Percentiles rank a stretch among this genome's conserved stretches.
These are phyloP conservation scores for Exophiala spinifera DNA, from an alignment of 2,329 filamentous ascomycete species.

Conservation along the genomic window DNA sequence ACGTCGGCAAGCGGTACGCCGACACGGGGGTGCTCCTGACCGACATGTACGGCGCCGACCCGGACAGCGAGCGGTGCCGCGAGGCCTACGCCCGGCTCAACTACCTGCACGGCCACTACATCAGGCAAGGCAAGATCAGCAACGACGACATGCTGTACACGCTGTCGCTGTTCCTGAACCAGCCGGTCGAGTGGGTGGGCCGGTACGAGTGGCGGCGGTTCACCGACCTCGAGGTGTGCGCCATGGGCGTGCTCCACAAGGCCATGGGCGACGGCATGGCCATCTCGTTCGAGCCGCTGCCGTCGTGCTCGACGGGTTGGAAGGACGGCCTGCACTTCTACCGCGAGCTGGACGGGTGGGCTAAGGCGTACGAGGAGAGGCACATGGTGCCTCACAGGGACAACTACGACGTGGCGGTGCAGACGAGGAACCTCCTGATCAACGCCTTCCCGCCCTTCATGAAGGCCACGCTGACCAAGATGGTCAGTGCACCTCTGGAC, in stretches of 20 bases:
- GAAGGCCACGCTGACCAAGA: slow-evolving; percentile 48
- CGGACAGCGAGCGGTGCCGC: slow-evolving; percentile 41
- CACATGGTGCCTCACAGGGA: slow-evolving; percentile 48
- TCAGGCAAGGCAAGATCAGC: slow-evolving; percentile 56
- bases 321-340: slow-evolving; percentile 49
- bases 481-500: slow-evolving; percentile 61
- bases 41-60: slow-evolving; percentile 45
- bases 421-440: slow-evolving; percentile 60
- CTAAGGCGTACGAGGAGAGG: slow-evolving; percentile 53
- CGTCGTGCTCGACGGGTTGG: slow-evolving; percentile 38
- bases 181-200: slow-evolving; percentile 62
- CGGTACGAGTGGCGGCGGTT: slow-evolving; percentile 68
- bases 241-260: slow-evolving; percentile 63
- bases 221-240: slow-evolving; percentile 64
- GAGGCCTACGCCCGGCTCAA: slow-evolving; percentile 63
- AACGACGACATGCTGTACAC: slow-evolving; percentile 66
- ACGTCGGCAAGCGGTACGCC: slow-evolving; percentile 51
- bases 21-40: slow-evolving; percentile 51
- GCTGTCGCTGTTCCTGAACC: slow-evolving; percentile 61
- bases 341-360: slow-evolving; percentile 46
- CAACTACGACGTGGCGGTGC: slow-evolving; percentile 44
- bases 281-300: slow-evolving; percentile 48
- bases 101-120: slow-evolving; percentile 59
- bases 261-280: slow-evolving; percentile 66
- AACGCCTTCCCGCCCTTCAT: slow-evolving; percentile 51